Base-by-base conservation (phyloP, 108 stramenopile genomes). In the Nitzschia inconspicua region DNA sequence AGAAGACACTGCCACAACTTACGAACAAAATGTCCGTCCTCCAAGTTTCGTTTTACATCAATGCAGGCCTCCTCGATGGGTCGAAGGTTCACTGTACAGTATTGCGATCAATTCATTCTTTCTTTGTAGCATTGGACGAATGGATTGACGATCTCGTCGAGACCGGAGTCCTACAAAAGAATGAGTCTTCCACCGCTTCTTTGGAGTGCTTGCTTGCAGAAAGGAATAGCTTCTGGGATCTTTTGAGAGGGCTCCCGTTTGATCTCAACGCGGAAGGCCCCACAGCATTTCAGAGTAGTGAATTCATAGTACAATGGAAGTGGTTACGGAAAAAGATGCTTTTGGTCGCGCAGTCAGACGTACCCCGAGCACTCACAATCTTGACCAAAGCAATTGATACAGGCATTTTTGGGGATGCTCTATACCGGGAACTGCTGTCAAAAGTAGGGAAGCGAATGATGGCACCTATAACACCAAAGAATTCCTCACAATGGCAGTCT, bases 281-380 rank as follows among this genome's bases (percentile, higher is more conserved):
- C 30, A 30, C 76, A 0, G 68, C 60, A n/a, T 77, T 85, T 37
- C 68, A 79, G 16, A 66, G 75, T 49, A 47, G 76, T 18, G 84
- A 85, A 37, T 93, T 93, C 47, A 63, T 90, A 16, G 78, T 88
- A 7, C 83, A 90, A 23, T 93, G 89, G 76, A 57, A 48, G 18
- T 93, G 92, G 91, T 44, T 92, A 11, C 82, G 70, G 42, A 86
- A 86, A 29, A 10, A 6, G 6, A 44, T 68, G 35, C 30, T 54
- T 18, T 35, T 19, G 37, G 20, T 16, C 24, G 19, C 31, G 20
- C 29, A 6, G 3, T 19, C 37, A 36, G 34, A 54, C 34, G 53
- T 32, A 5, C 37, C 35, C 29, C 51, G 52, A 44, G 41, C 68
- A 13, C 29, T 85, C 46, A 46, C 63, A n/a, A 16, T 73, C 10